Base-by-base conservation (phyloP, 2,329 filamentous ascomycete species). In the Sphaerulina vaccinii region DNA sequence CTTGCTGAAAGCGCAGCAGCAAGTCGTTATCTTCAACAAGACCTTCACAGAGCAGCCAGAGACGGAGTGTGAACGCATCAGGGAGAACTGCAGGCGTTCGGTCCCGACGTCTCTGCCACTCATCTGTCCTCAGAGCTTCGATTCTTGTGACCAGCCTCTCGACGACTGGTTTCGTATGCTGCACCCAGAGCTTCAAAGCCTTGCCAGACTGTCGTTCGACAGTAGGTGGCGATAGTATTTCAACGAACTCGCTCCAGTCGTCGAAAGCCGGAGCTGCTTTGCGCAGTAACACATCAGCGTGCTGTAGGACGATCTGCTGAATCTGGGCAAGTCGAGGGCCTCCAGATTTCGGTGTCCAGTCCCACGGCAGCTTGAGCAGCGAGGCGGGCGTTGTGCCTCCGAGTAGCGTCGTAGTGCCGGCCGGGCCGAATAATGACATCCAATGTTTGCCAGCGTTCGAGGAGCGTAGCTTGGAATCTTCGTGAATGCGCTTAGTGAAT, bases 381-480 rank as follows among this genome's bases (percentile, higher is more conserved):
- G 33, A n/a, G 21, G n/a, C n/a, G 2, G 41, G 40, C 19, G 18
- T 47, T 2, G 15, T 33, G 16, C 21, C 22, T 11, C 32, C 9
- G 7, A 48, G n/a, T 23, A 51, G 13, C 13, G n/a, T 18, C 18
- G 2, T 19, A 11, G 13, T 19, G 15, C 51, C 19, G 11, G 16
- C 42, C 13, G 22, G 13, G 6, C 51, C 60, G 50, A 65, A 70
- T 10, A 66, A 24, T 0, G 46, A 32, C 7, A 70, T 55, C 65
- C 66, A 71, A 24, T 59, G 55, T 39, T 45, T 48, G 15, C 52
- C 52, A 13, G 50, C 55, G 46, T 56, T 58, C 5, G 55, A 54
- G 23, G 27, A 29, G 13, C 46, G 55, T n/a, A 60, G 24, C 36
- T 57, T 33, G 50, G 35, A 1, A 62, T 63, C 48, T 4, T 52